A percentile compares a stretch with the other conserved stretches of the same genome.
Conservation (phyloP, 176 grass and related monocot genomes). For the Eragrostis nindensis region DNA sequence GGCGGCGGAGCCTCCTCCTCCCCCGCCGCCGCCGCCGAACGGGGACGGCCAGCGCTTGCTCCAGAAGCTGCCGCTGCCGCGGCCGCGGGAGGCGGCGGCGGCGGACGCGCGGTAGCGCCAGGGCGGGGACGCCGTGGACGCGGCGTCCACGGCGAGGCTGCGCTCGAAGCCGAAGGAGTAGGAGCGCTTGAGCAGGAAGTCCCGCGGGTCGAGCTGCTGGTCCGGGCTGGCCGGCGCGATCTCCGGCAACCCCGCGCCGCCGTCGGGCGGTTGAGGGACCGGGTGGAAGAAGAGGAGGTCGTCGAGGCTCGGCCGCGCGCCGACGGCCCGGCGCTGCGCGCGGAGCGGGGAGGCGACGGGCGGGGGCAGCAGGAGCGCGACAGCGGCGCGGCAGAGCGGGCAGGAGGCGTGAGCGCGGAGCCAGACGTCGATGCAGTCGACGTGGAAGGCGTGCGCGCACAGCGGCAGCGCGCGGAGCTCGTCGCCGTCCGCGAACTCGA, state of each 20-base stretch:
- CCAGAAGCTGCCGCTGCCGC: constrained; percentile 72
- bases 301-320: constrained; percentile 73
- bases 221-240: constrained; percentile 56
- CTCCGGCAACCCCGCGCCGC: constrained; percentile 16
- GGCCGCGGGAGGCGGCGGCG: constrained; percentile 13
- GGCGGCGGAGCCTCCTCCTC: constrained; percentile 38
- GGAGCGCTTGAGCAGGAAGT: constrained; percentile 78
- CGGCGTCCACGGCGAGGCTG: constrained; percentile 51
- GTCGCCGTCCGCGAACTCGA: constrained; percentile 91
- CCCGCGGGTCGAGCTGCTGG: constrained; percentile 41
- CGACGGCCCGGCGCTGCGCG: constrained; percentile 43
- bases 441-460: constrained; percentile 93
- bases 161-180: constrained; percentile 93
- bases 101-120: constrained; percentile 59
- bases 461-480: constrained; percentile 75
- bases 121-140: constrained; percentile 66
- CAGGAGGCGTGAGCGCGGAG: constrained; percentile 83
- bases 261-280: not conserved
- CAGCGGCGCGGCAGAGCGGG: constrained; percentile 81
- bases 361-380: constrained; percentile 48
- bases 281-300: constrained; percentile 77
- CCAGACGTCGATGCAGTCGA: constrained; percentile 95
- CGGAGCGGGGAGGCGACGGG: constrained; percentile 46
- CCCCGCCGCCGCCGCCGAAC: constrained; percentile 44
- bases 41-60: constrained; percentile 97